A percentile compares a stretch with the other conserved stretches of the same genome.
These are phyloP conservation scores for Atkinsonella texensis DNA, from an alignment of 2,329 filamentous ascomycete species.

Conservation along the genomic window DNA sequence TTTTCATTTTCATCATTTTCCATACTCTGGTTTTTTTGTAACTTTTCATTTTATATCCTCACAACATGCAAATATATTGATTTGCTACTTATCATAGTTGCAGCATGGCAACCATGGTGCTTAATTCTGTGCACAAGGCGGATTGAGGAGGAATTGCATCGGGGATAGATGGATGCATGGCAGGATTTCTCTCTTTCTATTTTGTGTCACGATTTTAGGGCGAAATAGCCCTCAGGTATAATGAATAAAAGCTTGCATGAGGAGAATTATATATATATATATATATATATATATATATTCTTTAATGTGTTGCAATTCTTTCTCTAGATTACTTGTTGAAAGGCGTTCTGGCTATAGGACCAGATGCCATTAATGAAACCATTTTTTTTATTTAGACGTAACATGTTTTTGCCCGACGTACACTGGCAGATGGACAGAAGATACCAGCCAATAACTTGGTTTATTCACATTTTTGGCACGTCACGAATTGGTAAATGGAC, in stretches of 20 bases:
- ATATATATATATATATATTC: no score
- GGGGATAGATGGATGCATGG: neutral
- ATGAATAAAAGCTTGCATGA: neutral
- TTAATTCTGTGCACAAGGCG: neutral
- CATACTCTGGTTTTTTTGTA: neutral
- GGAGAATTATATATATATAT: neutral
- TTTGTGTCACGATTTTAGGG: neutral
- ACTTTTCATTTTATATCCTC: neutral
- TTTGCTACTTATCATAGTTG: neutral
- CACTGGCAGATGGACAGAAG: no score
- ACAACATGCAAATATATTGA: neutral
- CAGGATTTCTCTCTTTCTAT: neutral
- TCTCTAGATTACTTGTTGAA: neutral
- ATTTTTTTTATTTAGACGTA: no score
- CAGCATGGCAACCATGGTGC: neutral
- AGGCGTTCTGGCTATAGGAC: no score
- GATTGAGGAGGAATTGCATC: neutral
- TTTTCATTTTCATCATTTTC: neutral
- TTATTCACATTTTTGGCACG: no score
- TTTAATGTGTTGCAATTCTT: neutral
- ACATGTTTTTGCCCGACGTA: no score
- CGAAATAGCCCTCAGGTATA: neutral
- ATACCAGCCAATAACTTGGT: no score
- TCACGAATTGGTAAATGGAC: no score
- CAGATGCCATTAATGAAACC: no score